A percentile compares a stretch with the other conserved stretches of the same genome.
These are phyloP conservation scores for Avena atlantica DNA, from an alignment of 176 grass and related monocot species.

Conservation along the genomic window DNA sequence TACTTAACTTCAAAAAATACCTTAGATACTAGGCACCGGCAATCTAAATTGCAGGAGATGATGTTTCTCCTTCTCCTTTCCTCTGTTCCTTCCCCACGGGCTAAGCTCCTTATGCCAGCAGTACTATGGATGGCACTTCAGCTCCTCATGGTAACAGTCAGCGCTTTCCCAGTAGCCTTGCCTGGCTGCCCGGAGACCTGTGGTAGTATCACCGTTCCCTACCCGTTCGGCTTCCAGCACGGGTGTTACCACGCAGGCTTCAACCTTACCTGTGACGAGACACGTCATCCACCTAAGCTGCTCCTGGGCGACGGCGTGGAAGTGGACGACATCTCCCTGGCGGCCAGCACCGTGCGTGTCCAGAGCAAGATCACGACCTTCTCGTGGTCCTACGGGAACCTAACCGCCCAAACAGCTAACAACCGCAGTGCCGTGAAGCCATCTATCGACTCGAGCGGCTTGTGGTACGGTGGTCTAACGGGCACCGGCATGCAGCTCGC, in stretches of 20 bases:
- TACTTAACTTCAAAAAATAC: too few species aligned
- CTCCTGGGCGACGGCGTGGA: neutral
- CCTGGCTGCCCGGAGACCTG: conserved; percentile 36
- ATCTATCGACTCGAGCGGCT: neutral
- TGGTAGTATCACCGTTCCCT: conserved; percentile 38
- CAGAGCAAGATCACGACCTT: neutral
- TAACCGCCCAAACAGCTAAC: neutral
- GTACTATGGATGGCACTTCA: neutral
- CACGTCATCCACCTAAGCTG: neutral
- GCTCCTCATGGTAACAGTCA: neutral
- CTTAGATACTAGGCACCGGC: too few species aligned
- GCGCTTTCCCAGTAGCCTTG: neutral
- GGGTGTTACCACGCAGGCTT: conserved; percentile 32
- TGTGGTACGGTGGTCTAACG: neutral
- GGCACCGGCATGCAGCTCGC: neutral
- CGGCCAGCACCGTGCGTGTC: neutral
- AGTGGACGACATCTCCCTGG: conserved; percentile 16
- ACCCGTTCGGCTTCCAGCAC: conserved; percentile 37
- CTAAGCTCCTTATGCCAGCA: too few species aligned
- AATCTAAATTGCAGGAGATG: too few species aligned
- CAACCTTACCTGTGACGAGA: conserved; percentile 16
- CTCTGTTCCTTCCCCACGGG: too few species aligned
- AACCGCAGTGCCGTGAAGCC: neutral
- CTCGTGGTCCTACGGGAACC: neutral
- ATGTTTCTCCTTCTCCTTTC: too few species aligned